Percentiles rank a stretch among this genome's conserved stretches.
Evolutionary conservation across 1,284 basidiomycete species (phyloP).

Genomic region (Cronartium quercuum): DNA sequence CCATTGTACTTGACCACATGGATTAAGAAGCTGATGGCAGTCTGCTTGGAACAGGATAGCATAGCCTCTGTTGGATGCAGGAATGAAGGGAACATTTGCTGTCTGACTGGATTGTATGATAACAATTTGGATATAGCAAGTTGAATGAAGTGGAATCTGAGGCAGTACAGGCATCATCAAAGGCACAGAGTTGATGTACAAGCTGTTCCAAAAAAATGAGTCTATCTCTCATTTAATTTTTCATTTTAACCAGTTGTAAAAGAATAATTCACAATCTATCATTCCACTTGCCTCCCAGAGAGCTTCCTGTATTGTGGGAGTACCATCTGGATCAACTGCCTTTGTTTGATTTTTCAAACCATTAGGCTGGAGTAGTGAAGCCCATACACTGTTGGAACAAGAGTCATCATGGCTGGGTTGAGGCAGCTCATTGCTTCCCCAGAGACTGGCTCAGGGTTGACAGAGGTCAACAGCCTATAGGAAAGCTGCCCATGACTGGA

Average conservation of each 20-base stretch:
- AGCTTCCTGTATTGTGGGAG: not conserved
- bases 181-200: constrained; percentile 67
- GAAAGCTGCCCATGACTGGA: too few species aligned
- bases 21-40: too few species aligned
- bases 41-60: too few species aligned
- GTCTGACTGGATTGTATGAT: constrained; percentile 50
- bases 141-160: constrained; percentile 37
- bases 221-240: constrained; percentile 93
- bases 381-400: constrained; percentile 19
- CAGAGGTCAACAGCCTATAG: too few species aligned
- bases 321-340: not conserved
- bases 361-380: constrained; percentile 8
- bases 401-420: constrained; percentile 1
- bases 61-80: constrained; percentile 71
- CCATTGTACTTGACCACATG: too few species aligned
- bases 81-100: constrained; percentile 68
- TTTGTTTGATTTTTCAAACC: too few species aligned
- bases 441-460: too few species aligned
- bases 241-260: constrained; percentile 57
- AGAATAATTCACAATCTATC: constrained; percentile 7
- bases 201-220: constrained; percentile 81
- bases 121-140: not conserved
- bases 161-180: constrained; percentile 63
- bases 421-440: too few species aligned
- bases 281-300: constrained; percentile 12